Evolutionary conservation across 352 stramenopile genomes (phyloP), one percentile per base, ranked within the genome.

Genomic region (Phytophthora palmivora): DNA sequence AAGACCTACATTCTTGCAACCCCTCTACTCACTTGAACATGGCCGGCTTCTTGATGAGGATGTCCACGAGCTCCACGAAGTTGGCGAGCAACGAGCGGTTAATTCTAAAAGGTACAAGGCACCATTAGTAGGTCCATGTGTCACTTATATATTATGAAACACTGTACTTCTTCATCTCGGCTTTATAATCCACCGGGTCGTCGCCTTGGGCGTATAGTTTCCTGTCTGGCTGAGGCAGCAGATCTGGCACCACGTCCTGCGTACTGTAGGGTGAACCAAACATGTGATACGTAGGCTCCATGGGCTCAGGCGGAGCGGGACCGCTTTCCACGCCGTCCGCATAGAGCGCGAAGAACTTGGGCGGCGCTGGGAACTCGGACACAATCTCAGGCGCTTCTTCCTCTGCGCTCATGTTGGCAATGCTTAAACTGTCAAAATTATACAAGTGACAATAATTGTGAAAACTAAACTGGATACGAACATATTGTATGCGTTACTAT

Each of bases 211-310:
- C 56, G 45, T 93, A 93, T 10, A 93, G 61, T 65, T 93, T 93
- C 44, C 84, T 79, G 22, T 73, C 72, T 42, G 77, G 66, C 58
- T 83, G 56, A 0, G 74, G 77, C 16, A 95, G 70, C 54, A 95
- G 72, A 43, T 95, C 84, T 0, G 87, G 87, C 50, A 93, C 84
- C 9, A 74, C 74, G 74, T 95, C 87, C 71, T 91, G 68, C 43
- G 87, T 95, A 67, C 81, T 91, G 71, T 87, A 95, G 6, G 87
- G 84, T 42, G 82, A 89, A 36, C 87, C 87, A 54, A 95, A 95
- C 76, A 92, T 91, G 78, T 95, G 84, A 48, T 95, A 95, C 55
- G 78, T 89, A 38, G 87, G 87, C 41, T 75, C 77, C 74, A 95
- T 89, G 37, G 84, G 80, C 59, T 82, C 65, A 0, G 87, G 87